Conservation (phyloP, 2,329 filamentous ascomycete genomes). For the Aspergillus sp. region DNA sequence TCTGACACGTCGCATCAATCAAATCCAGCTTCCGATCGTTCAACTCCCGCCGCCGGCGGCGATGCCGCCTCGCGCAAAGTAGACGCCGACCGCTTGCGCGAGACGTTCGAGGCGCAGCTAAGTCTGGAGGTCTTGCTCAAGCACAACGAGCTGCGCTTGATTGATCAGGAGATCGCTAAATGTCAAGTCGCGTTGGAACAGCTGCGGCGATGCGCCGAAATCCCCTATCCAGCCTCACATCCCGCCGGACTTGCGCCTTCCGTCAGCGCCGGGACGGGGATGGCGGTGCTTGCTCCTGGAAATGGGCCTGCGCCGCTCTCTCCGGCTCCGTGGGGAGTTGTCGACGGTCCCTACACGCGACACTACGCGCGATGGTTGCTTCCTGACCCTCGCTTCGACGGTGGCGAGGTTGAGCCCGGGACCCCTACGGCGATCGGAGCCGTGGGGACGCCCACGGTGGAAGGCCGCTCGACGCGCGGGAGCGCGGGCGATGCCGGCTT, state of each 20-base stretch:
- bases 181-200: slow-evolving; percentile 93
- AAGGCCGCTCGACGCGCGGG: slow-evolving; percentile 78
- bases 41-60: slow-evolving; percentile 18
- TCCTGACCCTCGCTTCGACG: slow-evolving; percentile 83
- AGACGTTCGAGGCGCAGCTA: slow-evolving; percentile 81
- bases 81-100: slow-evolving; percentile 56
- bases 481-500: slow-evolving; percentile 59
- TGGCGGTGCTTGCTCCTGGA: slow-evolving; percentile 61
- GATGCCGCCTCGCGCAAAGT: slow-evolving; percentile 24
- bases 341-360: slow-evolving; percentile 86
- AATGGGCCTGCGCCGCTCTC: slow-evolving; percentile 69
- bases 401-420: slow-evolving; percentile 42
- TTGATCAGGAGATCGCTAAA: slow-evolving; percentile 94
- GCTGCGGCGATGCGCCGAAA: slow-evolving; percentile 84
- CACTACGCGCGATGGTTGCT: slow-evolving; percentile 97
- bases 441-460: slow-evolving; percentile 50
- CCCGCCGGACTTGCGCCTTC: slow-evolving; percentile 60
- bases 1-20: slow-evolving; percentile 3
- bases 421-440: slow-evolving; percentile 18
- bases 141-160: slow-evolving; percentile 88
- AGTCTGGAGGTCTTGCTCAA: slow-evolving; percentile 90
- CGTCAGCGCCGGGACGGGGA: slow-evolving; percentile 72
- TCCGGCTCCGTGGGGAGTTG: slow-evolving; percentile 85
- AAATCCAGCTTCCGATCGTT: slow-evolving; percentile 6
- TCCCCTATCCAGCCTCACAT: slow-evolving; percentile 77